Evolutionary conservation across 768 basidiomycete genomes (phyloP).

Genomic region (Fomitopsis pulvina): DNA sequence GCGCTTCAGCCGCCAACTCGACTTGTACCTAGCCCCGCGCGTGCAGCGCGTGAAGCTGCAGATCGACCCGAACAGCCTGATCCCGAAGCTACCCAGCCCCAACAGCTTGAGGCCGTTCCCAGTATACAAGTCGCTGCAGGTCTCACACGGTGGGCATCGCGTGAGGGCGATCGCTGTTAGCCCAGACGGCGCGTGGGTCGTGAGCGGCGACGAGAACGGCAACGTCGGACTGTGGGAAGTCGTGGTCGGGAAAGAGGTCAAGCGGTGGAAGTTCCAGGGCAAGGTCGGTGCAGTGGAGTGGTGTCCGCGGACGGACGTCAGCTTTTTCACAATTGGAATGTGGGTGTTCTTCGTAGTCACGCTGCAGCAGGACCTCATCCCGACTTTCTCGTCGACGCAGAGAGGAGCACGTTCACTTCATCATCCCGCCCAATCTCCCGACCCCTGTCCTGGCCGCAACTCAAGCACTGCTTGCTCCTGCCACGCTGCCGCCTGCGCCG

Average conservation of each 20-base stretch:
- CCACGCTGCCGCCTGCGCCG: slow-evolving; percentile 53
- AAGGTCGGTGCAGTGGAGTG: slow-evolving; percentile 86
- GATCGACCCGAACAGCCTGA: slow-evolving; percentile 84
- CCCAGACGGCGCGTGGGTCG: slow-evolving; percentile 86
- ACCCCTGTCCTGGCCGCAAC: slow-evolving; percentile 50
- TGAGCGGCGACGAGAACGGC: slow-evolving; percentile 89
- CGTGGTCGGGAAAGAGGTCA: slow-evolving; percentile 81
- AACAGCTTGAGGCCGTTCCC: slow-evolving; percentile 93
- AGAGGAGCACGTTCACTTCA: slow-evolving; percentile 72
- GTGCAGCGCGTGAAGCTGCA: slow-evolving; percentile 83
- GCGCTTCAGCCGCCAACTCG: slow-evolving; percentile 88
- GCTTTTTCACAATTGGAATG: slow-evolving; percentile 75
- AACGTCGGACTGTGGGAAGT: slow-evolving; percentile 88
- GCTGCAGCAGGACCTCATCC: neutral
- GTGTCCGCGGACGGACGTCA: slow-evolving; percentile 84
- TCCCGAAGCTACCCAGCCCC: slow-evolving; percentile 93
- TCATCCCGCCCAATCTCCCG: slow-evolving; percentile 76
- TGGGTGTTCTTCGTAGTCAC: slow-evolving; percentile 35
- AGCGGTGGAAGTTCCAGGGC: slow-evolving; percentile 74
- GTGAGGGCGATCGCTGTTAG: slow-evolving; percentile 75
- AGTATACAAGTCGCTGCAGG: slow-evolving; percentile 67
- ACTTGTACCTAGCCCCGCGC: slow-evolving; percentile 93
- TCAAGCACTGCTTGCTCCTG: slow-evolving; percentile 53
- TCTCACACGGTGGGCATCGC: slow-evolving; percentile 59
- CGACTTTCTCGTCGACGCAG: slow-evolving; percentile 31